Percentiles rank a stretch among this genome's conserved stretches.
Evolutionary conservation across 2,329 filamentous ascomycete genomes (phyloP).

Genomic region (Paraphaeosphaeria sporulosa): DNA sequence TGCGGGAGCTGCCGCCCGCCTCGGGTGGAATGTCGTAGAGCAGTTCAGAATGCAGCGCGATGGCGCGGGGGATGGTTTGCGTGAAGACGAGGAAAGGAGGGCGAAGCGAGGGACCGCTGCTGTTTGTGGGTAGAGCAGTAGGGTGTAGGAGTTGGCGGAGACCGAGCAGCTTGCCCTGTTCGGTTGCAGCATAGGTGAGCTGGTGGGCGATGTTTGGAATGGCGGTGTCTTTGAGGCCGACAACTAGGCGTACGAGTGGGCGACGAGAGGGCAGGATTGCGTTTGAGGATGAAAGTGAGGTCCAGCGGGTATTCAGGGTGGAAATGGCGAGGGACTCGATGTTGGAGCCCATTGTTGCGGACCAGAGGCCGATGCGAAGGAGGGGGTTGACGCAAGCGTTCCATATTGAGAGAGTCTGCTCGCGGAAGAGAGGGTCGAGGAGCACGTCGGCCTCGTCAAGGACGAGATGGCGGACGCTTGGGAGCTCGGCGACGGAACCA

Average conservation of each 20-base stretch:
- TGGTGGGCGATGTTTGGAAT: constrained; percentile 91
- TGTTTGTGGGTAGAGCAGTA: constrained; percentile 64
- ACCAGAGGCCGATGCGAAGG: constrained; percentile 87
- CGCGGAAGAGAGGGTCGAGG: constrained; percentile 86
- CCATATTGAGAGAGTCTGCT: constrained; percentile 88
- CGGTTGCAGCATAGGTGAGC: constrained; percentile 88
- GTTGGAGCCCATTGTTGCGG: constrained; percentile 94
- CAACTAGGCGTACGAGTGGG: constrained; percentile 81
- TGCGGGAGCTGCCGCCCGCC: constrained; percentile 82
- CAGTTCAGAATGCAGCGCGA: constrained; percentile 86
- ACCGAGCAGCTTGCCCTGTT: constrained; percentile 91
- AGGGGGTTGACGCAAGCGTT: constrained; percentile 73
- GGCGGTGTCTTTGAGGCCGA: constrained; percentile 95
- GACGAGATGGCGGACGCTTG: constrained; percentile 75
- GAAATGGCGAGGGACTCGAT: constrained; percentile 80
- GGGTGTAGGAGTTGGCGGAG: constrained; percentile 89
- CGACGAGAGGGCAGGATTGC: constrained; percentile 45
- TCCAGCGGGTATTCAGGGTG: constrained; percentile 58
- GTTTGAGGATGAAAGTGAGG: constrained; percentile 34
- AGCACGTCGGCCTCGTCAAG: constrained; percentile 96
- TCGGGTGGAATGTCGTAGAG: constrained; percentile 92
- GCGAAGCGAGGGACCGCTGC: constrained; percentile 63
- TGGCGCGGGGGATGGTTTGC: constrained; percentile 90
- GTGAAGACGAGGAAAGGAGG: constrained; percentile 96
- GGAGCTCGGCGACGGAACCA: constrained; percentile 61